phyloP scores from a whole-genome alignment of 495 filamentous ascomycete species.

The Ascodesmis nigricans region DNA sequence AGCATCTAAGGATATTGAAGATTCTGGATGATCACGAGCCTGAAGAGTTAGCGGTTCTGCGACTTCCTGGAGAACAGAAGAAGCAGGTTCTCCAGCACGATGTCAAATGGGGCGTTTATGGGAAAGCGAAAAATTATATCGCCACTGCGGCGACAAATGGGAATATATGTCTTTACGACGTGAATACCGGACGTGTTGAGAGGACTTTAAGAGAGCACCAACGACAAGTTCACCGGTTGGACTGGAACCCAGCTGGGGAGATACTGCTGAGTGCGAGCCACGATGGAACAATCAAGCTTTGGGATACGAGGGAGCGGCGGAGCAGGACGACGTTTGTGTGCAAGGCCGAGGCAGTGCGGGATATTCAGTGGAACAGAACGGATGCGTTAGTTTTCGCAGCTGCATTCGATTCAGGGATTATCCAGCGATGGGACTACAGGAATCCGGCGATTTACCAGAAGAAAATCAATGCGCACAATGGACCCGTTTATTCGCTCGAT shows the following conservation, averaged over 20 bases:
- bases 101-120: constrained; percentile 43
- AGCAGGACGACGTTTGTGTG: constrained; percentile 37
- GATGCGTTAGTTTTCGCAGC: constrained; percentile 74
- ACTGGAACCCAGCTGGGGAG: constrained; percentile 67
- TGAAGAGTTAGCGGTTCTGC: constrained; percentile 12
- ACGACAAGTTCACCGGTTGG: constrained; percentile 77
- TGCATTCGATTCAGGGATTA: constrained; percentile 49
- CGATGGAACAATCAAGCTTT: constrained; percentile 70
- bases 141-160: constrained; percentile 53
- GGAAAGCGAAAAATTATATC: constrained; percentile 34
- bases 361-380: constrained; percentile 27
- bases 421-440: constrained; percentile 41
- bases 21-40: constrained; percentile 12
- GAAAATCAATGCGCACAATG: constrained; percentile 67
- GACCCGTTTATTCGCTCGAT: constrained; percentile 57
- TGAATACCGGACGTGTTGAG: constrained; percentile 13
- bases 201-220: constrained; percentile 38
- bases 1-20: constrained; percentile 14
- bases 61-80: constrained; percentile 14
- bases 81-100: constrained; percentile 29
- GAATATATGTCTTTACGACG: constrained; percentile 42
- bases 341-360: constrained; percentile 59
- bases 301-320: constrained; percentile 41
- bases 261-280: constrained; percentile 76
- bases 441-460: constrained; percentile 36